Conservation (phyloP, 1,139 yeast genomes). For the Hansenula lynferdii region DNA sequence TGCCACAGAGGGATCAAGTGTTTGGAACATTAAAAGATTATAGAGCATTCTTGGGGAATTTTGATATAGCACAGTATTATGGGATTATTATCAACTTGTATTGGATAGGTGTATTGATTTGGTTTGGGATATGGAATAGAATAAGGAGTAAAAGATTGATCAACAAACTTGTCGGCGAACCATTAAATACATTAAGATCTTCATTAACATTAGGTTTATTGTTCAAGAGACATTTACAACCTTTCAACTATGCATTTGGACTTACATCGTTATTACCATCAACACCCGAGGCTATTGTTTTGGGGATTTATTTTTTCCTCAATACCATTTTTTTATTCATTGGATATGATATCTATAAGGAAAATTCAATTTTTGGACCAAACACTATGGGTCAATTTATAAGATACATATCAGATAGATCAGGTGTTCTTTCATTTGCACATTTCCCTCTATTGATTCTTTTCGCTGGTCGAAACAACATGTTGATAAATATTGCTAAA, state of each 20-base stretch:
- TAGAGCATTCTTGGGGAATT: constrained; percentile 21
- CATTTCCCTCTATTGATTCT: constrained; percentile 48
- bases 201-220: constrained; percentile 14
- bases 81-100: constrained; percentile 18
- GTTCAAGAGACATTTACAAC: constrained; percentile 14
- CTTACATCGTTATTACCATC: constrained; percentile 42
- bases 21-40: constrained; percentile 15
- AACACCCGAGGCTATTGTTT: constrained; percentile 46
- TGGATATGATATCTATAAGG: constrained; percentile 33
- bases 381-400: constrained; percentile 41
- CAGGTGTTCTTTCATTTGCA: constrained; percentile 46
- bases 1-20: constrained; percentile 8
- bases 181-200: constrained; percentile 12
- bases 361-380: constrained; percentile 35
- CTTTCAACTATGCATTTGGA: constrained; percentile 7
- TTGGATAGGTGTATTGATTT: constrained; percentile 11
- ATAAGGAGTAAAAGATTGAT: constrained; percentile 10
- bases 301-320: constrained; percentile 38
- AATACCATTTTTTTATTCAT: constrained; percentile 35
- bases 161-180: constrained; percentile 8
- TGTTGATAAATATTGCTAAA: constrained; percentile 57
- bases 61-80: constrained; percentile 16
- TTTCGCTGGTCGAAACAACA: constrained; percentile 65
- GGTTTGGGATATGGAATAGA: constrained; percentile 16
- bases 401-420: constrained; percentile 56